Base-by-base conservation (phyloP, 768 basidiomycete genomes). In the Tulasnella sp. region DNA sequence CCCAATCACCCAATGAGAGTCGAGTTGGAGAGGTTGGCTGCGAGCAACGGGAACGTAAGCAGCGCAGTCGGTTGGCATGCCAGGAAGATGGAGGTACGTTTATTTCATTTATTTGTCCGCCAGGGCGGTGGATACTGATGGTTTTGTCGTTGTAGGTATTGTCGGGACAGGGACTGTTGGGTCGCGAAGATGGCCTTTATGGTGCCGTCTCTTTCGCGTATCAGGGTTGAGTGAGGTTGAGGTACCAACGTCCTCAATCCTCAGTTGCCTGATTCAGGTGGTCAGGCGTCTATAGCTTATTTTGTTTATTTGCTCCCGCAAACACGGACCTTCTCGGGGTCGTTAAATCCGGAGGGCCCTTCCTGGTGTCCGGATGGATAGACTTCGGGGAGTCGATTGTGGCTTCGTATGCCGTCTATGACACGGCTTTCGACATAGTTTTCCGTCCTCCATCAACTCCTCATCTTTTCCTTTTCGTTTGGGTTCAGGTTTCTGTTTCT, bases 201-300 rank as follows among this genome's bases (percentile, higher is more conserved):
- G 95, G 96, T 26, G 95, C 94, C 16, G 94, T 95, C 23, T 94
- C 95, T 0, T 98, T 96, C 83, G 96, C 96, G 11, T 96, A 96
- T 84, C 94, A 95, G 81, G 94, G 95, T 40, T 98, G 83, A 88
- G 23, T n/a, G 40, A n/a, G 20, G 76, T 26, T 15, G 46, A 73
- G 46, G 71, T 44, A 6, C 37, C 70, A 23, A n/a, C 32, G 42
- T n/a, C 71, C 71, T 73, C 71, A 73, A 16, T 73, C 26, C 10
- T 67, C n/a, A 32, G 61, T 67, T 67, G 61, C 61, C 61, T 67
- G 3, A 67, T 32, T 11, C n/a, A 11, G 57, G 61, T 67, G 7
- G 26, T 11, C 32, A n/a, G 26, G 61, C 61, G 61, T 29, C 61
- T 67, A 67, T 67, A 67, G 61, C 61, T 67, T 67, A 67, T 67